Evolutionary conservation across 495 filamentous ascomycete species (phyloP).

Genomic region (Penicillium pulvis): DNA sequence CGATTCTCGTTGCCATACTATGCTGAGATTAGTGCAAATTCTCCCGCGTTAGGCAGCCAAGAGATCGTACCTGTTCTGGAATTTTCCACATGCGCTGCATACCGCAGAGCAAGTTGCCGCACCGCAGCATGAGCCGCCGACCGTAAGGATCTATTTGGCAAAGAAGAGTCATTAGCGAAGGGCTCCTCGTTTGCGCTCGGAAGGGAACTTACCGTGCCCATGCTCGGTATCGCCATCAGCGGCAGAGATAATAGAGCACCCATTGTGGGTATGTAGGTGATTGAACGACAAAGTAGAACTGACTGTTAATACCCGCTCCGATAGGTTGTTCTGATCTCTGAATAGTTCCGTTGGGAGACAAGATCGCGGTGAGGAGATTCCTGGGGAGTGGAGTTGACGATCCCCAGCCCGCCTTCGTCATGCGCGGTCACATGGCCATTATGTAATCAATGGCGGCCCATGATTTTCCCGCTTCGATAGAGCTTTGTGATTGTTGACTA

Average conservation of each 20-base stretch:
- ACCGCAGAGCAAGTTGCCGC: slow-evolving; percentile 93
- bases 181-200: slow-evolving; percentile 27
- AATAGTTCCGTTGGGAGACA: neutral
- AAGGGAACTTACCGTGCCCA: slow-evolving; percentile 71
- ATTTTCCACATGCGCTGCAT: slow-evolving; percentile 93
- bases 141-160: slow-evolving; percentile 64
- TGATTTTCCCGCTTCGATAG: neutral
- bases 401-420: slow-evolving; percentile 24
- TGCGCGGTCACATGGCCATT: neutral
- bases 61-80: slow-evolving; percentile 77
- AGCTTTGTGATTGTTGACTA: neutral
- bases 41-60: slow-evolving; percentile 7
- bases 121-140: slow-evolving; percentile 86
- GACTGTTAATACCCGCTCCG: neutral
- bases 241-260: slow-evolving; percentile 90
- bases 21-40: slow-evolving; percentile 17
- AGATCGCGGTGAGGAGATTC: neutral
- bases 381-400: slow-evolving; percentile 13
- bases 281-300: neutral
- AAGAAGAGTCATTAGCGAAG: slow-evolving; percentile 14
- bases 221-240: slow-evolving; percentile 81
- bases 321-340: neutral
- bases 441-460: neutral
- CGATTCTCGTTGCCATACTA: slow-evolving; percentile 95
- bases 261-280: slow-evolving; percentile 46